Base-by-base conservation (phyloP, 495 filamentous ascomycete genomes). In the Xylaria telfairii region DNA sequence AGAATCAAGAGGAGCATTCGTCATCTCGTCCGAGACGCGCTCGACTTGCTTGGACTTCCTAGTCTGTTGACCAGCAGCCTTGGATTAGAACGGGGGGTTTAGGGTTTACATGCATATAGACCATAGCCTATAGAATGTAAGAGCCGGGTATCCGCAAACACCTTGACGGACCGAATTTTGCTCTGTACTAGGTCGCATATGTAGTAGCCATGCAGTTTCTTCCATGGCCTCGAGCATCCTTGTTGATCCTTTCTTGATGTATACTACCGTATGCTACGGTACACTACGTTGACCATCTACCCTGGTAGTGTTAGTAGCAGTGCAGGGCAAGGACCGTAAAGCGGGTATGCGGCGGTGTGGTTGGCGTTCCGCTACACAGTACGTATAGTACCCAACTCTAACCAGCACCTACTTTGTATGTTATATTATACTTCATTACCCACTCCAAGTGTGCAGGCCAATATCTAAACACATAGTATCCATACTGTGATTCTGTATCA, bases 101-200 rank as follows among this genome's bases (percentile, higher is more conserved):
- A 62, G 59, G 37, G 59, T 62, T 62, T 42, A 41, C 32, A 62
- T 62, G 59, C 59, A 62, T 26, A 7, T 26, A 7, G 21, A 62
- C 28, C 34, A 34, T 42, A 24, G 37, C 6, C 37, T 28, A 17
- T 13, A 26, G 21, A 3, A 62, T 24, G 59, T 37, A 62, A 7
- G 21, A 42, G 32, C n/a, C 12, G 10, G 6, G 13, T 28, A 34
- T 28, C 59, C 59, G 59, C 59, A 62, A 21, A 28, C 24, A 41
- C 59, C 59, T 59, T 37, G 19, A 37, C 28, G 56, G 32, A 21
- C 56, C 56, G 21, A 6, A 21, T 51, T 51, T 26, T 13, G 12
- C 24, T 46, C 17, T 37, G 13, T 46, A 46, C 42, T 10, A 2
- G 42, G 39, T 42, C 5, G 39, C 8, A 12, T 46, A 46, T 19